Conservation (phyloP, 345 rosid species). For the Citrus sinensis region DVS_A1.0 CM039161.1:24731001-24731500, state of each 20-base stretch:
- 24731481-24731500: conserved; percentile 79
- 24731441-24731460: conserved; percentile 4
- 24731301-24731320: background rate
- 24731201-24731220: conserved; percentile 73
- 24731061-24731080: background rate
- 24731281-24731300: background rate
- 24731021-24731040: conserved; percentile 1
- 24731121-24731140: conserved; percentile 95
- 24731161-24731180: conserved; percentile 96
- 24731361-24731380: background rate
- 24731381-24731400: background rate
- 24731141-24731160: conserved; percentile 90
- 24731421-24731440: background rate
- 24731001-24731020: conserved; percentile 1
- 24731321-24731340: background rate
- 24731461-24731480: conserved; percentile 59
- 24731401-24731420: too few species aligned
- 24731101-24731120: conserved; percentile 88
- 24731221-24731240: background rate
- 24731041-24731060: background rate
- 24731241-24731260: background rate
- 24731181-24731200: conserved; percentile 79
- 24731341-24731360: background rate
- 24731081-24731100: background rate
- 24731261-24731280: background rate